These are phyloP conservation scores for Scheffersomyces segobiensis DNA, from an alignment of 1,139 yeast species.

Conservation along the genomic window DNA sequence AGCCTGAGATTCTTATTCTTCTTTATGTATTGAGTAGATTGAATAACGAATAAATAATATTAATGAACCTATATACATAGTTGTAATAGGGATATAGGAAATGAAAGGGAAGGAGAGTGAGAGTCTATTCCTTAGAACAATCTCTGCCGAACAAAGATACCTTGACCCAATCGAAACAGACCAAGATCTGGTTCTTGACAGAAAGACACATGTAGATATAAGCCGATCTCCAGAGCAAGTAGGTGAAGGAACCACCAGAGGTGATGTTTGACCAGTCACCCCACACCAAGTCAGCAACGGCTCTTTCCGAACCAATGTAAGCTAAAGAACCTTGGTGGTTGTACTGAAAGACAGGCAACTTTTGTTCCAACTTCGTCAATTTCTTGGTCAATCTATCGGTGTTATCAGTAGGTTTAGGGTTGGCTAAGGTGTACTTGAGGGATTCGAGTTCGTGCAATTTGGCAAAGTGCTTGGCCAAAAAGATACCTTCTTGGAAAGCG, in stretches of 20 bases:
- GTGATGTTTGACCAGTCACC: constrained; percentile 83
- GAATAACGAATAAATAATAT: neutral
- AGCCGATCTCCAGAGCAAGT: constrained; percentile 92
- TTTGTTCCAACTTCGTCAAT: constrained; percentile 41
- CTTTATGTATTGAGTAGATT: neutral
- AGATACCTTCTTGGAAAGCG: constrained; percentile 91
- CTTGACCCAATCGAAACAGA: constrained; percentile 85
- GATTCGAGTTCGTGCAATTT: constrained; percentile 69
- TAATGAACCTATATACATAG: neutral
- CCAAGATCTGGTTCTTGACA: constrained; percentile 82
- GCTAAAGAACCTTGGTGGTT: constrained; percentile 75
- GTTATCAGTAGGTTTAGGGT: constrained; percentile 33
- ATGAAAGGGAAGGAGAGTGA: neutral
- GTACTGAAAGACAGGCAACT: constrained; percentile 61
- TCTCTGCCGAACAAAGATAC: constrained; percentile 89
- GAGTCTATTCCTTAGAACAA: constrained; percentile 53
- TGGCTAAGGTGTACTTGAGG: constrained; percentile 43
- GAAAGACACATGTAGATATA: constrained; percentile 92
- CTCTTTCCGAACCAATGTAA: constrained; percentile 86
- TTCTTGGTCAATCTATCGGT: constrained; percentile 42
- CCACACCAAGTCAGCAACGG: constrained; percentile 90
- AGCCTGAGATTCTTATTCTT: neutral
- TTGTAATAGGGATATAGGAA: neutral
- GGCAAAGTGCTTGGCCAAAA: constrained; percentile 71
- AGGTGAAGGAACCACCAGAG: constrained; percentile 83